Conservation (phyloP, 2,329 filamentous ascomycete species). For the Fusarium hainanense region DNA sequence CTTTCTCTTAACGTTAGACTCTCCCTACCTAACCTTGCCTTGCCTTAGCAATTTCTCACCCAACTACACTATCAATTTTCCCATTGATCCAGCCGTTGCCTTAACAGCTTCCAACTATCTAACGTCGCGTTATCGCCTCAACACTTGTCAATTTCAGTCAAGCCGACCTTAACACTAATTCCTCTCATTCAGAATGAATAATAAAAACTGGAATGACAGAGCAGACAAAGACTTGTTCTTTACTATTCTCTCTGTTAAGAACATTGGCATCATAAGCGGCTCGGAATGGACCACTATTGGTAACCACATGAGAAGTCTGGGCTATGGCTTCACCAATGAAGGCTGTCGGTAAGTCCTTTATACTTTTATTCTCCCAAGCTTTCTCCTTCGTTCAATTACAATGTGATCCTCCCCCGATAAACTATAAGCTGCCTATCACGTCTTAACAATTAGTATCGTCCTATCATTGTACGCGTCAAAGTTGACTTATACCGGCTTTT, state of each 20-base stretch:
- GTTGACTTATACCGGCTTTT: slow-evolving; percentile 21
- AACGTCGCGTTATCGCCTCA: slow-evolving; percentile 32
- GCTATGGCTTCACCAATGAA: slow-evolving; percentile 73
- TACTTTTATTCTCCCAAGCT: slow-evolving; percentile 9
- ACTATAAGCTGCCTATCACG: slow-evolving; percentile 2
- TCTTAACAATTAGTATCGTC: slow-evolving; percentile 8
- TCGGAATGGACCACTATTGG: slow-evolving; percentile 71
- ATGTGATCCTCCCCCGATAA: neutral
- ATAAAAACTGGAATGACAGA: slow-evolving; percentile 70
- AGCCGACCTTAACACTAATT: slow-evolving; percentile 7
- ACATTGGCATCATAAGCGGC: slow-evolving; percentile 71
- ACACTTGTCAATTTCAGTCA: slow-evolving; percentile 29
- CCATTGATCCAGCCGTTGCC: slow-evolving; percentile 49
- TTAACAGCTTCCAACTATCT: slow-evolving; percentile 51
- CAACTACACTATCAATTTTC: slow-evolving; percentile 59
- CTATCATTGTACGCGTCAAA: slow-evolving; percentile 14
- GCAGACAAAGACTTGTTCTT: slow-evolving; percentile 73
- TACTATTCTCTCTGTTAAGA: slow-evolving; percentile 70
- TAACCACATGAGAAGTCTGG: slow-evolving; percentile 67
- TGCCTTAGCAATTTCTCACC: slow-evolving; percentile 49
- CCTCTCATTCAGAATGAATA: slow-evolving; percentile 55
- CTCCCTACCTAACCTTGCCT: slow-evolving; percentile 35
- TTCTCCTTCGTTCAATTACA: neutral
- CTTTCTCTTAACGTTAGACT: slow-evolving; percentile 23
- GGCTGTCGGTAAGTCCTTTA: slow-evolving; percentile 67